A percentile compares a stretch with the other conserved stretches of the same genome.
These are phyloP conservation scores for Sclerotinia subarctica DNA, from an alignment of 2,329 filamentous ascomycete species.

Conservation along the genomic window DNA sequence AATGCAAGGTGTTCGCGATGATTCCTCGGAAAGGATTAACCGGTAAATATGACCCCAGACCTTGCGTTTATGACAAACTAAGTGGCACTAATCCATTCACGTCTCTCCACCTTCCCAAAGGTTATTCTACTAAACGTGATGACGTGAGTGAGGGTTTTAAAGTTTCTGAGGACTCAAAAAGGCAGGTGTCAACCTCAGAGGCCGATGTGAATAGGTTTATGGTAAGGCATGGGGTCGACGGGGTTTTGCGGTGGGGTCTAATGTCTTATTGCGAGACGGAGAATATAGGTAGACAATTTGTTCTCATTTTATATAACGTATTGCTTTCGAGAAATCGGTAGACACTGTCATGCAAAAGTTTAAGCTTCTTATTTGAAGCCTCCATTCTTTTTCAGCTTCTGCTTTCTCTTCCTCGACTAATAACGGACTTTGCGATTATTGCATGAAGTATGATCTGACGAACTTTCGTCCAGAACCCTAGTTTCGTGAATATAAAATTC, in stretches of 20 bases:
- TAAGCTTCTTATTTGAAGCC: too few species aligned
- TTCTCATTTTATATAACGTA: too few species aligned
- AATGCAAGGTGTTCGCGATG: neutral
- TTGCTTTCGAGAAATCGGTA: neutral
- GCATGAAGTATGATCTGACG: neutral
- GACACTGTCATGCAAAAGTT: neutral
- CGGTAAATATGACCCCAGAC: neutral
- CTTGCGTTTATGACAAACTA: neutral
- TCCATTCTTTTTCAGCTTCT: neutral
- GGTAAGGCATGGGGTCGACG: neutral
- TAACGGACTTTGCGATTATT: neutral
- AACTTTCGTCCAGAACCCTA: neutral
- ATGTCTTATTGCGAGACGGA: neutral
- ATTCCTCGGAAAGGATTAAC: neutral
- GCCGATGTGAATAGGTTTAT: too few species aligned
- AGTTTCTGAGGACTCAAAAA: neutral
- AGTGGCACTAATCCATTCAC: neutral
- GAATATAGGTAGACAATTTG: neutral
- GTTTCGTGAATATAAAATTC: neutral
- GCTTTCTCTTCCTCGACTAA: neutral
- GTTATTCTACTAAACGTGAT: neutral
- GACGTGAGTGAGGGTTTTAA: neutral
- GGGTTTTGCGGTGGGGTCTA: neutral
- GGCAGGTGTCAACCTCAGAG: neutral
- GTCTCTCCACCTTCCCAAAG: neutral